Evolutionary conservation across 345 rosid genomes (phyloP).

Genomic region (Ailanthus altissimus): DNA sequence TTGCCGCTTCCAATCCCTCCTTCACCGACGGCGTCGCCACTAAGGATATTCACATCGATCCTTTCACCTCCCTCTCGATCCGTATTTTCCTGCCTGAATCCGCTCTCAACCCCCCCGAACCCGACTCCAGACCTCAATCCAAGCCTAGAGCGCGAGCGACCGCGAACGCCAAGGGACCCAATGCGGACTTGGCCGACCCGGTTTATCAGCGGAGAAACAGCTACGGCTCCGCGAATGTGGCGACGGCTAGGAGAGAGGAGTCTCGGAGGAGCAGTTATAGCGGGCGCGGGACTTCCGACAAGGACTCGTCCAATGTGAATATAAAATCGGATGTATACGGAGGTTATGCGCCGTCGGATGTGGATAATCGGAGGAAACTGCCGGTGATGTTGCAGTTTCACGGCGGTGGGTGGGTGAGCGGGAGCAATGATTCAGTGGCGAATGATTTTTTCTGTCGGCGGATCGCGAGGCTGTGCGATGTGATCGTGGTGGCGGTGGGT

Average conservation of each 20-base stretch:
- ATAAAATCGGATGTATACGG: conserved; percentile 59
- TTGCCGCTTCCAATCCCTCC: conserved; percentile 66
- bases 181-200: conserved; percentile 8
- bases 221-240: conserved; percentile 38
- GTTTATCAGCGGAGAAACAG: conserved; percentile 53
- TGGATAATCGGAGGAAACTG: conserved; percentile 44
- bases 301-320: conserved; percentile 39
- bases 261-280: conserved; percentile 50
- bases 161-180: background rate
- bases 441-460: conserved; percentile 81
- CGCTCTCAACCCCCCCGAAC: conserved; percentile 63
- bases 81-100: conserved; percentile 94
- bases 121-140: conserved; percentile 34
- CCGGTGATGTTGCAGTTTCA: conserved; percentile 91
- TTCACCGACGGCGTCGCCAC: conserved; percentile 93
- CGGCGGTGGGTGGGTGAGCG: conserved; percentile 97
- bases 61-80: conserved; percentile 72
- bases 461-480: conserved; percentile 79
- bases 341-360: conserved; percentile 65
- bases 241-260: conserved; percentile 2
- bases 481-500: conserved; percentile 86
- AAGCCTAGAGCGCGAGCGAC: conserved; percentile 1
- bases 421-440: conserved; percentile 85
- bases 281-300: conserved; percentile 39
- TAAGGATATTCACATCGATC: conserved; percentile 93